Base-by-base conservation (phyloP, 2,329 filamentous ascomycete species). In the Coniella vitis region DNA sequence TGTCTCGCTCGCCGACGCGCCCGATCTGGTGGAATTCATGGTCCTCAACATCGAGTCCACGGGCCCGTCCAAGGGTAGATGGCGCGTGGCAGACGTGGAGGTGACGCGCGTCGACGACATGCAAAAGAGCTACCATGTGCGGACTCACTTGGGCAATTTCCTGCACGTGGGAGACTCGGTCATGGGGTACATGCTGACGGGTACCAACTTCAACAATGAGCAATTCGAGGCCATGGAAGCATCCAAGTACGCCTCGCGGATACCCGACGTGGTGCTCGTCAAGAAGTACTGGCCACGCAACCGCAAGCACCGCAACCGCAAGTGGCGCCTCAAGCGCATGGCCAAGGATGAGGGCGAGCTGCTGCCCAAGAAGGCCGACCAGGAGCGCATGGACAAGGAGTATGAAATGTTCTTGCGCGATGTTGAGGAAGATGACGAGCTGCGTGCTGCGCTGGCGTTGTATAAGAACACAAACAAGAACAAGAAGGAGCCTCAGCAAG, bases 351-450 rank as follows among this genome's bases (percentile, higher is more conserved):
- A 96, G 64, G 86, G 86, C 57, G 91, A 96, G 56, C 76, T 94
- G 65, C 70, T 90, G 55, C 87, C 88, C 32, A 84, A 87, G 73
- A 89, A 95, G 70, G 75, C 88, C 52, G 90, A 97, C 63, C 86
- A 91, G 63, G 87, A 90, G 52, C 82, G 83, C 55, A 82, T 95
- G 73, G 90, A 97, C 63, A 80, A 84, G 56, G 93, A 98, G 68
- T 98, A 95, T 69, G 93, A 98, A 72, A 81, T 90, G 79, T 98
- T 98, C 81, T 72, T 98, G 74, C 84, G 86, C 39, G 93, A 98
- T 66, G 88, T 98, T 10, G 94, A 98, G 69, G 90, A 97, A 64
- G 93, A 98, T 65, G 78, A 86, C 45, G 93, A 98, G 62, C 75
- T 96, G 57, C 78, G 93, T 48, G 79, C 83, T 38, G 90, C 89